A percentile compares a stretch with the other conserved stretches of the same genome.
These are phyloP conservation scores for Platanus orientalis DNA, from an alignment of 164 flowering plant genomes.

Conservation along the genomic window DNA sequence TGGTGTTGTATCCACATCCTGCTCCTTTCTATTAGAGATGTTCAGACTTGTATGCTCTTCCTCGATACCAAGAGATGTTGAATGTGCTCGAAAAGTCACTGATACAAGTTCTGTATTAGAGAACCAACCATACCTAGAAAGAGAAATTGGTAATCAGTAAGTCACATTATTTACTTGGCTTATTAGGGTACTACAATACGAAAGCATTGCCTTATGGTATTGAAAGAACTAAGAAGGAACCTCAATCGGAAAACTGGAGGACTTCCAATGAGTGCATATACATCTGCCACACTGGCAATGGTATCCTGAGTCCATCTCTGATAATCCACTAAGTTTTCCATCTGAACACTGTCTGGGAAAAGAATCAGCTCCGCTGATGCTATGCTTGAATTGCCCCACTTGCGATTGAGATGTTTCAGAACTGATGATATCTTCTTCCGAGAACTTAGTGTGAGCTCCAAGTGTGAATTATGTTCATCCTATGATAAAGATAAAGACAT, in stretches of 20 bases:
- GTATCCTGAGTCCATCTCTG: slow-evolving; percentile 84
- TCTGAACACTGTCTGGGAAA: slow-evolving; percentile 65
- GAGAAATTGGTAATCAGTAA: slow-evolving; percentile 5
- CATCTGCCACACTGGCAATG: slow-evolving; percentile 70
- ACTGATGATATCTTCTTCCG: slow-evolving; percentile 94
- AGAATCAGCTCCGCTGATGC: slow-evolving; percentile 74
- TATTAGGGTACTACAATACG: background rate
- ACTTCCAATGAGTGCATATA: slow-evolving; percentile 61
- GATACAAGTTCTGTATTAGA: slow-evolving; percentile 33
- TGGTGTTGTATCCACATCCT: slow-evolving; percentile 14
- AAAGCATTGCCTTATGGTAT: background rate
- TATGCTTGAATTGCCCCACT: slow-evolving; percentile 82
- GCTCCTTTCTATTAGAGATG: slow-evolving; percentile 20
- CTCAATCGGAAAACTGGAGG: slow-evolving; percentile 86
- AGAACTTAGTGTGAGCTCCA: slow-evolving; percentile 88
- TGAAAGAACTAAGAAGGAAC: slow-evolving; percentile 28
- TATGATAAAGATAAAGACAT: slow-evolving; percentile 19
- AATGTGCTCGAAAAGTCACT: slow-evolving; percentile 20
- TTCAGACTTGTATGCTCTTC: slow-evolving; percentile 17
- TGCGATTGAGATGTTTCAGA: slow-evolving; percentile 84
- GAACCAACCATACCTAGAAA: slow-evolving; percentile 93
- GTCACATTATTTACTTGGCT: too few species aligned
- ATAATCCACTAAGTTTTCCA: slow-evolving; percentile 40
- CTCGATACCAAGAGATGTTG: slow-evolving; percentile 15
- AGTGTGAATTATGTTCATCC: slow-evolving; percentile 89